These are phyloP conservation scores for Sanguinoderma infundibulare DNA, from an alignment of 1,284 basidiomycete species.

Conservation along the genomic window DNA sequence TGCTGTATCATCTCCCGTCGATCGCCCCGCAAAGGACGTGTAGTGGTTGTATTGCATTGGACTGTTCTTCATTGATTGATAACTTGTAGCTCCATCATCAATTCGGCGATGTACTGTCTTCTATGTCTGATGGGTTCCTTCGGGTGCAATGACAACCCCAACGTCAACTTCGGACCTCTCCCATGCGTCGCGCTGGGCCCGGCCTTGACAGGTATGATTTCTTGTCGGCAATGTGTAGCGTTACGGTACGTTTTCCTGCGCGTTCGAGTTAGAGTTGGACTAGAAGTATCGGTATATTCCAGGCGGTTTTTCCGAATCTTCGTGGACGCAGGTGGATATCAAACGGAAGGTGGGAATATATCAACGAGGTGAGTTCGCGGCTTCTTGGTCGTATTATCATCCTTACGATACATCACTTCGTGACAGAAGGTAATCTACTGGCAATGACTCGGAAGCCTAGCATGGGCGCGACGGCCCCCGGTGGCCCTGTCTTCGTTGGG, in stretches of 20 bases:
- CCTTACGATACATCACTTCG: neutral
- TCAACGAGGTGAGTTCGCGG: neutral
- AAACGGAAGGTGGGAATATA: neutral
- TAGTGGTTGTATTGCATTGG: neutral
- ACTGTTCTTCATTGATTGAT: neutral
- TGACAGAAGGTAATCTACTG: neutral
- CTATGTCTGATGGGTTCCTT: neutral
- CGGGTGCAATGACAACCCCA: neutral
- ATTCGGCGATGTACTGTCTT: neutral
- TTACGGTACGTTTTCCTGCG: neutral
- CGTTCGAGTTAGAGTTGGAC: neutral
- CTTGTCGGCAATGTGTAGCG: too few species aligned
- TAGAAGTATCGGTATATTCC: neutral
- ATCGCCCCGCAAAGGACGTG: conserved; percentile 20
- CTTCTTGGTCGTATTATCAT: neutral
- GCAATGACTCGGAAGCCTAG: neutral
- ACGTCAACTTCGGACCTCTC: neutral
- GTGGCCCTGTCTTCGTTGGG: neutral
- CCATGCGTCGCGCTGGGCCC: too few species aligned
- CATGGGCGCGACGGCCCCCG: neutral
- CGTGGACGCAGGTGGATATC: neutral
- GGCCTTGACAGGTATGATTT: too few species aligned
- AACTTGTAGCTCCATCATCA: neutral
- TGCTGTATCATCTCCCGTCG: neutral
- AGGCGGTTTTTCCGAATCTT: neutral